Conservation (phyloP, 441 rosid genomes). For the Euphorbia neoarborescens region DNA sequence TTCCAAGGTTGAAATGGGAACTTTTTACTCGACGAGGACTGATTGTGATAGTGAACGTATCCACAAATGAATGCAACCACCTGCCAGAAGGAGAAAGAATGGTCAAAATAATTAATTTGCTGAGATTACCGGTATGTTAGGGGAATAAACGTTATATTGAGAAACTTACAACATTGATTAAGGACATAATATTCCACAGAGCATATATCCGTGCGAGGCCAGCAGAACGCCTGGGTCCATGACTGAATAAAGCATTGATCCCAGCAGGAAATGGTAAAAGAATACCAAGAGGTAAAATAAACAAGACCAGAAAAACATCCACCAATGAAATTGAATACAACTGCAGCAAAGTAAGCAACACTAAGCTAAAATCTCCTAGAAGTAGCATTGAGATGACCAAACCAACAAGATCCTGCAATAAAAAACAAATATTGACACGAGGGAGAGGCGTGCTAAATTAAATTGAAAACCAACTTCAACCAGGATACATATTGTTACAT, state of each 20-base stretch:
- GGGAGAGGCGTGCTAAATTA: constrained; percentile 5
- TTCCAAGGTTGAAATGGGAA: constrained; percentile 88
- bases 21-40: constrained; percentile 56
- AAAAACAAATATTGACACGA: constrained; percentile 16
- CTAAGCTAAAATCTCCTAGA: constrained; percentile 98
- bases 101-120: background rate
- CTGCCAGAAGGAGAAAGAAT: constrained; percentile 33
- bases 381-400: constrained; percentile 93
- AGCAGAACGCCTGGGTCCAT: constrained; percentile 96
- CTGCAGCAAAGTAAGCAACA: constrained; percentile 93
- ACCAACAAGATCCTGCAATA: constrained; percentile 95
- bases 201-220: constrained; percentile 97
- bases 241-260: constrained; percentile 96
- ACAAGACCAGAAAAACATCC: constrained; percentile 74
- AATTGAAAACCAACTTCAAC: constrained; percentile 9
- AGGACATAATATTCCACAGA: constrained; percentile 84
- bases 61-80: constrained; percentile 88
- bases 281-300: constrained; percentile 85
- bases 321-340: constrained; percentile 84
- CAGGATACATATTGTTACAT: background rate
- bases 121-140: background rate
- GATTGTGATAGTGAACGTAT: constrained; percentile 60
- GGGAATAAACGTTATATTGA: background rate
- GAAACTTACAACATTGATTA: constrained; percentile 82
- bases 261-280: constrained; percentile 99